Conservation (phyloP, 2,329 filamentous ascomycete genomes). For the Tolypocladium pustulatum region DNA sequence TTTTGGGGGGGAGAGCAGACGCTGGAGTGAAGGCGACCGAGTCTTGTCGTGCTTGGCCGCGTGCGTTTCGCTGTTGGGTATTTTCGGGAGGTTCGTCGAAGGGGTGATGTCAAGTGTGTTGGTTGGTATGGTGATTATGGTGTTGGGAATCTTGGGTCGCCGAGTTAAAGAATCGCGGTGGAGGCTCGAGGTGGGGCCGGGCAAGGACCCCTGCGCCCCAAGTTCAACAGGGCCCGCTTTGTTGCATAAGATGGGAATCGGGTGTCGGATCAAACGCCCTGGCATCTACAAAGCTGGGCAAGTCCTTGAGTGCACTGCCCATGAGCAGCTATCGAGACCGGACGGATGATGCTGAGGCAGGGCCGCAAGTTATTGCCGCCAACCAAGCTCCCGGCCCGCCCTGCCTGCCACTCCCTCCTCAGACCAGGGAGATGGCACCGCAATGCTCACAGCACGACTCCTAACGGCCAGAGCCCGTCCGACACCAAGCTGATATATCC, state of each 20-base stretch:
- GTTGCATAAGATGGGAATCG: neutral
- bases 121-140: neutral
- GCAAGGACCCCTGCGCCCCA: neutral
- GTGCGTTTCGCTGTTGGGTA: neutral
- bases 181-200: neutral
- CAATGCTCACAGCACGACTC: neutral
- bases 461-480: neutral
- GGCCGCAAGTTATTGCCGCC: neutral
- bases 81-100: neutral
- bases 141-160: neutral
- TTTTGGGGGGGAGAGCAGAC: neutral
- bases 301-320: neutral
- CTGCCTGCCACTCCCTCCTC: no score
- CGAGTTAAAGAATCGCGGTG: neutral
- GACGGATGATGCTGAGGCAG: neutral
- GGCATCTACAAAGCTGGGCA: neutral
- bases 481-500: slow-evolving; percentile 25
- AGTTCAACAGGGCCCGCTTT: neutral
- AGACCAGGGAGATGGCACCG: neutral
- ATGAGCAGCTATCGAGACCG: neutral
- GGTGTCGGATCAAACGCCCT: no score
- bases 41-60: neutral
- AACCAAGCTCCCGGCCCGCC: neutral
- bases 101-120: neutral
- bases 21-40: neutral